Percentiles rank a stretch among this genome's conserved stretches.
Evolutionary conservation across 495 filamentous ascomycete species (phyloP).

Genomic region (Usnea hakonensis): DNA sequence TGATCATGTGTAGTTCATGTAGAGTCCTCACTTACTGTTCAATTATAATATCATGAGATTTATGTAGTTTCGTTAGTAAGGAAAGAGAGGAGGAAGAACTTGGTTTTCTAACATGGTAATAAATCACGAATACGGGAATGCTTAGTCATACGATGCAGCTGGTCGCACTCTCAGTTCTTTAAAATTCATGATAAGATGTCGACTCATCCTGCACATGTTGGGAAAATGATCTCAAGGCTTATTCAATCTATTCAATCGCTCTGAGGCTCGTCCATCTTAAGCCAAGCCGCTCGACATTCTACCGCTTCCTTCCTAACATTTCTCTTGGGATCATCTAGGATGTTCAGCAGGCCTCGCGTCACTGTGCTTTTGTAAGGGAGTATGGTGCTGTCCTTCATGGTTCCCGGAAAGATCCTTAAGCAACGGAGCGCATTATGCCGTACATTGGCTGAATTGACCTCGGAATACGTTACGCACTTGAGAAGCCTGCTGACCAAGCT

Average conservation of each 20-base stretch:
- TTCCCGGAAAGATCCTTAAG: constrained; percentile 45
- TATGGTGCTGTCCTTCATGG: constrained; percentile 39
- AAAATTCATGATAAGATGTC: no score
- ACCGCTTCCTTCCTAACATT: constrained; percentile 62
- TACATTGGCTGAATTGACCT: constrained; percentile 18
- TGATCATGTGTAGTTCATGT: no score
- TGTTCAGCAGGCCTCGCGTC: constrained; percentile 42
- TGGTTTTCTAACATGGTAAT: no score
- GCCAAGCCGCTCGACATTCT: constrained; percentile 58
- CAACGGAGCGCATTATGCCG: constrained; percentile 45
- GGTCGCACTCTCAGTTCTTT: no score
- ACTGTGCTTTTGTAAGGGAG: constrained; percentile 52
- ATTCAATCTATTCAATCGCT: constrained; percentile 11
- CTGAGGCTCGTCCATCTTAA: constrained; percentile 52
- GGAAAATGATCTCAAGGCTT: no score
- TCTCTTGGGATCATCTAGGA: constrained; percentile 61
- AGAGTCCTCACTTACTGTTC: no score
- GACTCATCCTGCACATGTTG: no score
- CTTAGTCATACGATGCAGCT: no score
- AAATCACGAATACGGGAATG: no score
- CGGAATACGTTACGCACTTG: constrained; percentile 31
- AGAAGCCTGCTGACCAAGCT: constrained; percentile 54
- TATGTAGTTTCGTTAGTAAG: no score
- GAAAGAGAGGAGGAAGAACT: no score
- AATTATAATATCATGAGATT: no score